Percentiles rank a stretch among this genome's conserved stretches.
Conservation (phyloP, 2,329 filamentous ascomycete genomes). For the Penicillium sp. region DNA sequence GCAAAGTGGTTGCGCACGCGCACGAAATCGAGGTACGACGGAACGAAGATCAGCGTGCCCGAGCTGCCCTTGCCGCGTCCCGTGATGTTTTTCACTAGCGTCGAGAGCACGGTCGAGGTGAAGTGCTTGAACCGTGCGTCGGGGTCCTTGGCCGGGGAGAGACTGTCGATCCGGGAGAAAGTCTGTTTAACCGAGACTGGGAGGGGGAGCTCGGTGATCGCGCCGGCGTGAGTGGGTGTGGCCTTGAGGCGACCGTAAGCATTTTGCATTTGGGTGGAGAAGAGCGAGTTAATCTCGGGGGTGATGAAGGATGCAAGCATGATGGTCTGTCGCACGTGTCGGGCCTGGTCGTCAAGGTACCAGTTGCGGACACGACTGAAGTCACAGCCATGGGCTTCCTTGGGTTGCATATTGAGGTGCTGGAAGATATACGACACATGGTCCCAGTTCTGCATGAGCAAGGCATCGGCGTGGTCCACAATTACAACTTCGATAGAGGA, state of each 20-base stretch:
- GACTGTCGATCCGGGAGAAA: constrained; percentile 79
- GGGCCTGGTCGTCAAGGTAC: constrained; percentile 88
- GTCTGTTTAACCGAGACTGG: constrained; percentile 74
- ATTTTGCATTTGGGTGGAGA: constrained; percentile 75
- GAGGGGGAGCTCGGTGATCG: constrained; percentile 68
- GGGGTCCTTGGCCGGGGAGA: constrained; percentile 71
- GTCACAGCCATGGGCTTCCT: constrained; percentile 87
- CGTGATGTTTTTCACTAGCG: constrained; percentile 62
- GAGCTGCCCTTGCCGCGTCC: constrained; percentile 49
- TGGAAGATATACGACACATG: constrained; percentile 90
- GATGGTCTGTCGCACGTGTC: constrained; percentile 80
- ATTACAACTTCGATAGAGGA: constrained; percentile 90
- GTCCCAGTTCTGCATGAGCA: constrained; percentile 98
- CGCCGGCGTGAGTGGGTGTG: constrained; percentile 66
- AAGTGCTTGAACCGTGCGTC: constrained; percentile 92
- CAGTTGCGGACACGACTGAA: constrained; percentile 85
- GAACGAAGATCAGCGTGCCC: constrained; percentile 85
- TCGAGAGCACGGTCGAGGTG: constrained; percentile 74
- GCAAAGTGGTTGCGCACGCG: constrained; percentile 90
- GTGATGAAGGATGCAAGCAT: constrained; percentile 80
- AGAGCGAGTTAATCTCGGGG: constrained; percentile 80
- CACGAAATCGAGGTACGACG: constrained; percentile 93
- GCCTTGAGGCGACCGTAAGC: constrained; percentile 76
- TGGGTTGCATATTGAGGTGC: constrained; percentile 87
- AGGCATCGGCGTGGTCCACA: constrained; percentile 86